Evolutionary conservation across 345 rosid genomes (phyloP).

Genomic region (Lepidium didymum): DNA sequence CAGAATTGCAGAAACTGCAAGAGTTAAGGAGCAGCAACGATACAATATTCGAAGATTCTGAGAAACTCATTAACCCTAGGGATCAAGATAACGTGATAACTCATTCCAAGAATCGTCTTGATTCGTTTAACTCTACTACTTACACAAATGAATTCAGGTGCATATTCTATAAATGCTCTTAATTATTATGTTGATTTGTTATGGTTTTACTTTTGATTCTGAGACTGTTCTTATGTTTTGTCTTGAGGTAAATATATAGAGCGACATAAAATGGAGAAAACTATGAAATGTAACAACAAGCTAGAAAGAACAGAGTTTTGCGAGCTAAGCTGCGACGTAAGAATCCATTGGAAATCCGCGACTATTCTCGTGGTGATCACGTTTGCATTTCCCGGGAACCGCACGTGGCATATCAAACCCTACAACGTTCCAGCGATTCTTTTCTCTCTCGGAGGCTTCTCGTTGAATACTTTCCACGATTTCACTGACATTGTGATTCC

Average conservation of each 20-base stretch:
- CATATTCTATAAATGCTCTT: background rate
- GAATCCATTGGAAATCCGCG: slow-evolving; percentile 49
- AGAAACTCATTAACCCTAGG: background rate
- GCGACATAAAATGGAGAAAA: background rate
- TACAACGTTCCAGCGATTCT: slow-evolving; percentile 53
- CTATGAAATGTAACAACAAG: slow-evolving; percentile 32
- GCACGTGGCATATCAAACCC: slow-evolving; percentile 49
- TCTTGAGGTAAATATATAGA: background rate
- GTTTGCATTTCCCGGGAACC: slow-evolving; percentile 15
- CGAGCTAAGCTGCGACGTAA: slow-evolving; percentile 43
- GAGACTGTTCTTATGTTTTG: background rate
- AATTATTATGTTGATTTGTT: background rate
- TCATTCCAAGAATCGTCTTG: slow-evolving; percentile 16
- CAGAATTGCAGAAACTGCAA: background rate
- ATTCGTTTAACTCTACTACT: slow-evolving; percentile 6
- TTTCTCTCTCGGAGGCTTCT: slow-evolving; percentile 66
- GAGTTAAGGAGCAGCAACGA: background rate
- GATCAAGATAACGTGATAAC: slow-evolving; percentile 5
- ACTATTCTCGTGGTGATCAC: slow-evolving; percentile 31
- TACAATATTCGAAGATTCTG: background rate
- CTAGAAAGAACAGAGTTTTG: slow-evolving; percentile 58
- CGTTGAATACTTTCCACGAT: slow-evolving; percentile 72
- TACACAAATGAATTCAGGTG: slow-evolving; percentile 11
- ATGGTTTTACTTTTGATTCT: background rate
- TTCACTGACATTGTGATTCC: slow-evolving; percentile 71